Evolutionary conservation across 768 basidiomycete species (phyloP).

Genomic region (Asterophora parasitica): DNA sequence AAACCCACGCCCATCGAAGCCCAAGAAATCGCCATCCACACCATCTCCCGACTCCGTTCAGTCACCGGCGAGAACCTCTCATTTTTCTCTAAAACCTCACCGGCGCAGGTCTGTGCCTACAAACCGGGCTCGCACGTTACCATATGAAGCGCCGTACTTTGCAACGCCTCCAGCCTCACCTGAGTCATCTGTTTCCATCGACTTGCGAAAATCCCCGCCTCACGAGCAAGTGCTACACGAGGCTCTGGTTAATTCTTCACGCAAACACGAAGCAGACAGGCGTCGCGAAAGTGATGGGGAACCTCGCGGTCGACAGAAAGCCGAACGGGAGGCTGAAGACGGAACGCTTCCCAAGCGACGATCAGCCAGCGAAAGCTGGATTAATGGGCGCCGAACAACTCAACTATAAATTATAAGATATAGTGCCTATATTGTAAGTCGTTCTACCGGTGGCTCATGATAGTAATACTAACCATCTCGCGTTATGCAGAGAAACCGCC

Average conservation of each 20-base stretch:
- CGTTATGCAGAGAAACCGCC: background rate
- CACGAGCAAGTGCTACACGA: constrained; percentile 20
- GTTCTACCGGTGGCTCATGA: background rate
- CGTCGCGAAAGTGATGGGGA: constrained; percentile 1
- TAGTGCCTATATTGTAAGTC: background rate
- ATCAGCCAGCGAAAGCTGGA: constrained; percentile 30
- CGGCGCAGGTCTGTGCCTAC: constrained; percentile 29
- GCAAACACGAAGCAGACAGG: background rate
- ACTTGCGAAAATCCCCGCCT: constrained; percentile 22
- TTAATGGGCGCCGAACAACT: constrained; percentile 11
- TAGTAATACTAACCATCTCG: background rate
- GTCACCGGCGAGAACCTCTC: constrained; percentile 14
- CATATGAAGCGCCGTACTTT: constrained; percentile 44
- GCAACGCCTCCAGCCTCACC: constrained; percentile 32
- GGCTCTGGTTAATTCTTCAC: constrained; percentile 9
- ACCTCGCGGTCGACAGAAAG: constrained; percentile 7
- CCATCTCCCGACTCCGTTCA: constrained; percentile 13
- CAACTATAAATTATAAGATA: background rate
- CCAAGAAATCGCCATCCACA: constrained; percentile 9
- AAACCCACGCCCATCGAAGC: constrained; percentile 18
- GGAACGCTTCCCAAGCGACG: constrained; percentile 23
- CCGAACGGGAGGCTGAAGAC: background rate
- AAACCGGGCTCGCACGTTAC: constrained; percentile 30
- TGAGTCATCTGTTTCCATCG: constrained; percentile 16
- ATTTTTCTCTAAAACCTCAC: constrained; percentile 25